Conservation (phyloP, 2,329 filamentous ascomycete species). For the Sordariomycetes sp. region DNA sequence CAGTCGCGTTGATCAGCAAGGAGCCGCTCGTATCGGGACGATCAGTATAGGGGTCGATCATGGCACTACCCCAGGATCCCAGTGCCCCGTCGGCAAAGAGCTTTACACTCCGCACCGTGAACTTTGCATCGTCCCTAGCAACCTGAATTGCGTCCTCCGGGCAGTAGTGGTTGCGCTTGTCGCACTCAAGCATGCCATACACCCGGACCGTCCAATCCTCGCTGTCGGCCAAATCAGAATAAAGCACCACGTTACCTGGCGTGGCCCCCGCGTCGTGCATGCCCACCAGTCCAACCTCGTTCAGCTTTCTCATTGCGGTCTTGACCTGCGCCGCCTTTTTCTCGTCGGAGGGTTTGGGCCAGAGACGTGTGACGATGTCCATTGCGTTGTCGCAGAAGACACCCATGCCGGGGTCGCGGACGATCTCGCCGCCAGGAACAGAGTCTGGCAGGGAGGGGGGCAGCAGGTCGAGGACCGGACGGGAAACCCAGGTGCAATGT, state of each 20-base stretch:
- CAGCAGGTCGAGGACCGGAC: conserved; percentile 52
- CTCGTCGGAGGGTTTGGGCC: conserved; percentile 45
- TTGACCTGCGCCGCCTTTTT: conserved; percentile 45
- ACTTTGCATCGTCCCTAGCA: conserved; percentile 31
- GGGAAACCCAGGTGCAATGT: conserved; percentile 62
- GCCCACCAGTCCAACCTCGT: conserved; percentile 57
- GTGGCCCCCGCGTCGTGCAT: conserved; percentile 60
- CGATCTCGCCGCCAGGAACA: conserved; percentile 54
- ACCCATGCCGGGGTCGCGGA: conserved; percentile 51
- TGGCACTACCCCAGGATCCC: conserved; percentile 62
- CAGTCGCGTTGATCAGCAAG: conserved; percentile 55
- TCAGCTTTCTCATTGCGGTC: conserved; percentile 52
- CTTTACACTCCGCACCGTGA: conserved; percentile 56
- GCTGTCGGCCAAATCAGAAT: conserved; percentile 35
- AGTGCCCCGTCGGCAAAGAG: conserved; percentile 63
- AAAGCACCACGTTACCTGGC: conserved; percentile 44
- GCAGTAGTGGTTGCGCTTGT: conserved; percentile 55
- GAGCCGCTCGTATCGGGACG: conserved; percentile 52
- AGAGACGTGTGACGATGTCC: conserved; percentile 47
- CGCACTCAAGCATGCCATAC: conserved; percentile 61
- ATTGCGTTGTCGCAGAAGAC: conserved; percentile 70
- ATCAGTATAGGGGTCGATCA: conserved; percentile 63
- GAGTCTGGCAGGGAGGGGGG: conserved; percentile 38
- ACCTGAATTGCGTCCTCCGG: conserved; percentile 36
- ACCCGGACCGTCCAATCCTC: conserved; percentile 53